A percentile compares a stretch with the other conserved stretches of the same genome.
Evolutionary conservation across 768 basidiomycete genomes (phyloP).

Genomic region (Myochromella boudieri): DNA sequence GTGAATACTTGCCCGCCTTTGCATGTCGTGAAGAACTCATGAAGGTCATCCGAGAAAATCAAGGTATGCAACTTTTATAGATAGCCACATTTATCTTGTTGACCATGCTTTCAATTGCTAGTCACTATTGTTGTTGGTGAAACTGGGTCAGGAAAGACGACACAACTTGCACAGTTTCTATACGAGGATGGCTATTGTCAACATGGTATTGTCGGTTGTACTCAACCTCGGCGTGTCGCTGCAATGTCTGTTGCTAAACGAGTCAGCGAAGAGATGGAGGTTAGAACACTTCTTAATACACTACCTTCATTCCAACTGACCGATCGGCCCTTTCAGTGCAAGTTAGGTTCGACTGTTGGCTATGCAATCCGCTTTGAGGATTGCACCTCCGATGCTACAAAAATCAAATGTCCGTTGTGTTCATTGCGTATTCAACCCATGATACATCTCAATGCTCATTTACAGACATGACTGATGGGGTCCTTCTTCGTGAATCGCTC

Average conservation of each 20-base stretch:
- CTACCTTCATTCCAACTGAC: background rate
- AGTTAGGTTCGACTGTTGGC: slow-evolving; percentile 87
- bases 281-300: slow-evolving; percentile 28
- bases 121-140: slow-evolving; percentile 97
- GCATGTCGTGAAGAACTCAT: slow-evolving; percentile 94
- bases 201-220: slow-evolving; percentile 92
- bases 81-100: background rate
- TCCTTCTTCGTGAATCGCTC: slow-evolving; percentile 94
- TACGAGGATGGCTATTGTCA: slow-evolving; percentile 96
- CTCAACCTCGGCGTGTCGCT: slow-evolving; percentile 97
- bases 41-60: slow-evolving; percentile 87
- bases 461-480: slow-evolving; percentile 98
- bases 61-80: slow-evolving; percentile 54
- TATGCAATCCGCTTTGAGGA: slow-evolving; percentile 99
- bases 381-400: slow-evolving; percentile 90
- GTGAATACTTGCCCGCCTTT: slow-evolving; percentile 97
- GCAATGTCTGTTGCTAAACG: slow-evolving; percentile 99
- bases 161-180: slow-evolving; percentile 91
- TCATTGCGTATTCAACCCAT: background rate
- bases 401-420: slow-evolving; percentile 83
- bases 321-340: slow-evolving; percentile 51
- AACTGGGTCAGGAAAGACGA: slow-evolving; percentile 99
- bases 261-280: slow-evolving; percentile 99
- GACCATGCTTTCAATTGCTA: slow-evolving; percentile 31
- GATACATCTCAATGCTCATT: slow-evolving; percentile 1